Evolutionary conservation across 2,329 filamentous ascomycete genomes (phyloP).

Genomic region (Colletotrichum higginsianum): DNA sequence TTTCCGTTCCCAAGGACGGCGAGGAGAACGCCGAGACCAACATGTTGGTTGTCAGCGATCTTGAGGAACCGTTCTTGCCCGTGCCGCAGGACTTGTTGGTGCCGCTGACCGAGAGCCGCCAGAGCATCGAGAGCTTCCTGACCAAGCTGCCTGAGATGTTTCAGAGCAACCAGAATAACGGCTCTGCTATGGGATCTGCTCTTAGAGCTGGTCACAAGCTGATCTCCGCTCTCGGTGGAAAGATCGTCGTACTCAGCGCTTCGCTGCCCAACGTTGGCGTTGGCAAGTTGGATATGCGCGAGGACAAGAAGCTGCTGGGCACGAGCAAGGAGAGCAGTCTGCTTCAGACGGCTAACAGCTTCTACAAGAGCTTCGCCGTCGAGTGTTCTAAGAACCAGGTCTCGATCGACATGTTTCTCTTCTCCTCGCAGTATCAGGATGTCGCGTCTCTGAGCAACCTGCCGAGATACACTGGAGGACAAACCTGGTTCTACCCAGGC

Average conservation of each 20-base stretch:
- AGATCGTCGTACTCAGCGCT: constrained; percentile 92
- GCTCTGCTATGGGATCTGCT: constrained; percentile 95
- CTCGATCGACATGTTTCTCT: constrained; percentile 98
- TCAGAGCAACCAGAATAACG: constrained; percentile 89
- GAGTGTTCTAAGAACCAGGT: constrained; percentile 99
- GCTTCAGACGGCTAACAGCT: constrained; percentile 92
- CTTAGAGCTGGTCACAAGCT: constrained; percentile 95
- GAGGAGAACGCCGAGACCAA: constrained; percentile 87
- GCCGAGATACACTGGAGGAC: constrained; percentile 94
- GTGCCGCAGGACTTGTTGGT: constrained; percentile 94
- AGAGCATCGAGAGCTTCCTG: constrained; percentile 93
- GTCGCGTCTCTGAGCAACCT: constrained; percentile 96
- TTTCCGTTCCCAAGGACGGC: constrained; percentile 90
- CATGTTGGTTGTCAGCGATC: constrained; percentile 94
- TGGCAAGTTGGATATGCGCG: constrained; percentile 91
- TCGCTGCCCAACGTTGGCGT: constrained; percentile 91
- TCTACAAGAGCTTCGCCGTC: constrained; percentile 99
- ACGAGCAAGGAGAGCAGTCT: constrained; percentile 92
- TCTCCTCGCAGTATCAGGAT: constrained; percentile 96
- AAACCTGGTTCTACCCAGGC: constrained; percentile 98
- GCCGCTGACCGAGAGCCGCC: constrained; percentile 87
- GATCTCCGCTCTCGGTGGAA: constrained; percentile 93
- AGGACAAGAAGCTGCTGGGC: constrained; percentile 95
- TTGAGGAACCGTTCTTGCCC: constrained; percentile 96
- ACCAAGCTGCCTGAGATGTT: constrained; percentile 96